Evolutionary conservation across 225 moss, liverwort and hornwort species (phyloP).

Genomic region (Takakia lepidozioides): DNA sequence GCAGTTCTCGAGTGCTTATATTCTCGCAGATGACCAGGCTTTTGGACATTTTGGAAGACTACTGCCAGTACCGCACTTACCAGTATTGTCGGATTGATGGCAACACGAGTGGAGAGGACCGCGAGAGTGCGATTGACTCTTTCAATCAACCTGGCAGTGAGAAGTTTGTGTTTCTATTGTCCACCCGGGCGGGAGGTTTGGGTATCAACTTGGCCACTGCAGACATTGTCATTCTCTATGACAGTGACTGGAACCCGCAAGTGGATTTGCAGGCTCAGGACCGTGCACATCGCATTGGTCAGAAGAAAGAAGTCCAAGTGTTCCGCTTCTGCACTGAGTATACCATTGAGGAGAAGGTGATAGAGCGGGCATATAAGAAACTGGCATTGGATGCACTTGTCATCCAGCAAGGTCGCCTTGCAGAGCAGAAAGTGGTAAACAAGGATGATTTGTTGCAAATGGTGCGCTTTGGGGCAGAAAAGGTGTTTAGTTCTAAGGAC

Average conservation of each 20-base stretch:
- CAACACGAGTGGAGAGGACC: slow-evolving; percentile 95
- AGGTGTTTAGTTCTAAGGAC: slow-evolving; percentile 96
- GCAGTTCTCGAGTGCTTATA: slow-evolving; percentile 91
- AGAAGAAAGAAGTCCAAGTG: slow-evolving; percentile 99
- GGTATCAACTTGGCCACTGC: slow-evolving; percentile 99
- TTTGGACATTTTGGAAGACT: slow-evolving; percentile 95
- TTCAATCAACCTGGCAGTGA: slow-evolving; percentile 81
- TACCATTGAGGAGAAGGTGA: slow-evolving; percentile 98
- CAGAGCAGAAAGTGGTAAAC: slow-evolving; percentile 99
- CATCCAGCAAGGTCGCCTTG: slow-evolving; percentile 97
- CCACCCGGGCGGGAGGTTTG: slow-evolving; percentile 94
- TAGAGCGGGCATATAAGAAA: slow-evolving; percentile 98
- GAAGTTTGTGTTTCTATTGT: slow-evolving; percentile 93
- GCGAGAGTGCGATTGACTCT: slow-evolving; percentile 92
- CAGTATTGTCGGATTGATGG: slow-evolving; percentile 95
- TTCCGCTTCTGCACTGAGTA: slow-evolving; percentile 99
- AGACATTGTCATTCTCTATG: slow-evolving; percentile 92
- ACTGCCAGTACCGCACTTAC: slow-evolving; percentile 79
- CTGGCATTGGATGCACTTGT: slow-evolving; percentile 97
- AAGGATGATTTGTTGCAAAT: slow-evolving; percentile 98
- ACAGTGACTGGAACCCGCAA: slow-evolving; percentile 99
- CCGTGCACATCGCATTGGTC: slow-evolving; percentile 99
- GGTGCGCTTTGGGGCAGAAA: slow-evolving; percentile 98
- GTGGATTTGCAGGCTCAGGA: slow-evolving; percentile 99
- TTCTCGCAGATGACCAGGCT: slow-evolving; percentile 99